Percentiles rank a stretch among this genome's conserved stretches.
These are phyloP conservation scores for Zizania latifolia DNA, from an alignment of 176 grass and related monocot genomes.

Conservation along the genomic window DNA sequence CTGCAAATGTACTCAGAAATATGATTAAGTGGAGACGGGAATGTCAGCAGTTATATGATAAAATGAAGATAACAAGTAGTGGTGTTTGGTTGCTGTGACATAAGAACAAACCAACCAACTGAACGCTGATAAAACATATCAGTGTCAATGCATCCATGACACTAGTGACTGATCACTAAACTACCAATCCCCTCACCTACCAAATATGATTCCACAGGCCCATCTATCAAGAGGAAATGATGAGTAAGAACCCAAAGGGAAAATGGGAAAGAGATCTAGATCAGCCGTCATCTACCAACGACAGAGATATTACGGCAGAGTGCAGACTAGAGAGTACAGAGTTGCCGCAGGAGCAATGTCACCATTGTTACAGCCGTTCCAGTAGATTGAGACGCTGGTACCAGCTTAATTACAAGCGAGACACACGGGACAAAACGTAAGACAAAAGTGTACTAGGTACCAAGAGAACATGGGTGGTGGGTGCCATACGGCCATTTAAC, in stretches of 20 bases:
- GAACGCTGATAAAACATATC: slow-evolving; percentile 2
- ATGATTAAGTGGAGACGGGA: not conserved
- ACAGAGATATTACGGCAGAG: not conserved
- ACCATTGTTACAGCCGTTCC: not conserved
- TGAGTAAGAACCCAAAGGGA: not conserved
- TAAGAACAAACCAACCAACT: slow-evolving; percentile 22
- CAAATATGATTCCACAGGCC: slow-evolving; percentile 19
- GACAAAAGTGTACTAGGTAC: not conserved
- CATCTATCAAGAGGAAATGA: not conserved
- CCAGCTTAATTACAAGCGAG: not conserved
- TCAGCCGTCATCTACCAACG: not conserved
- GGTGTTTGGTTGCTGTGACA: slow-evolving; percentile 36
- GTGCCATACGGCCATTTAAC: not conserved
- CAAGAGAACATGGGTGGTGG: not conserved
- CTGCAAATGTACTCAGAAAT: not conserved
- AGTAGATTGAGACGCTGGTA: not conserved
- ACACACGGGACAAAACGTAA: not conserved
- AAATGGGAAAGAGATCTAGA: not conserved
- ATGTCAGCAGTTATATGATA: not conserved
- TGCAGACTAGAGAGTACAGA: not conserved
- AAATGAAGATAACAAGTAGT: not conserved
- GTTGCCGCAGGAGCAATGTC: too few relatives aligned
- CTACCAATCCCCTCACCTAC: slow-evolving; percentile 34
- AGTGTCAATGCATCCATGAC: slow-evolving; percentile 1
- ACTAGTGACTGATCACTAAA: slow-evolving; percentile 25